Conservation (phyloP, 2,329 filamentous ascomycete species). For the Trichoderma hamatum region DNA sequence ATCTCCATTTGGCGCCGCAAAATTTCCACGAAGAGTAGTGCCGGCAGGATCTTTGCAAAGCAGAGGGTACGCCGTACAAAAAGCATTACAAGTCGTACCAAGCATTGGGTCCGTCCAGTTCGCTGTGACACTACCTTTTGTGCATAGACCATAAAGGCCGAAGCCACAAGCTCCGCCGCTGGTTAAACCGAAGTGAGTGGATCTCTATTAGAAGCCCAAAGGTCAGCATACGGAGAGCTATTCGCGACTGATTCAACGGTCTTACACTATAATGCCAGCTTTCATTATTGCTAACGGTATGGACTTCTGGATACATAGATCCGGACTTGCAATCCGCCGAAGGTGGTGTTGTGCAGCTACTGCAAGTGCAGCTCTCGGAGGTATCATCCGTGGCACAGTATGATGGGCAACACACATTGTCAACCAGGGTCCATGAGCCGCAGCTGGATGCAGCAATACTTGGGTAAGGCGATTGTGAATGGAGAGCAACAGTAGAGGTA, state of each 20-base stretch:
- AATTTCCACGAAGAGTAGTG: conserved; percentile 20
- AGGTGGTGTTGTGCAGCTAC: conserved; percentile 8
- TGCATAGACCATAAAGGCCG: conserved; percentile 20
- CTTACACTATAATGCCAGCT: conserved; percentile 20
- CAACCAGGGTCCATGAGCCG: conserved; percentile 12
- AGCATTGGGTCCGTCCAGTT: conserved; percentile 19
- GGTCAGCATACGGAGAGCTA: not conserved
- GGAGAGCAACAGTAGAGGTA: conserved; percentile 10
- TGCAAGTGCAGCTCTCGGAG: conserved; percentile 4
- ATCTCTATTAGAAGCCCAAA: not conserved
- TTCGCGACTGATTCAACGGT: not conserved
- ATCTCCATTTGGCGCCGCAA: conserved; percentile 20
- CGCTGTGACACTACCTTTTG: conserved; percentile 8
- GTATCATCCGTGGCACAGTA: conserved; percentile 14
- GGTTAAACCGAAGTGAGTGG: conserved; percentile 16
- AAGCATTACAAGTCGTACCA: conserved; percentile 12
- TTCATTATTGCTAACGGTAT: conserved; percentile 4
- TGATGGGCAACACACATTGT: conserved; percentile 21
- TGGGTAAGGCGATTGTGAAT: conserved; percentile 18
- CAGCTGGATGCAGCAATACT: conserved; percentile 16
- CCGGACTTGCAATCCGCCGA: conserved; percentile 14
- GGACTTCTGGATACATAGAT: conserved; percentile 19
- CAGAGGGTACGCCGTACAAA: conserved; percentile 14
- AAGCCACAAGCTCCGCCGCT: conserved; percentile 21
- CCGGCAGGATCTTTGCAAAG: conserved; percentile 18